Base-by-base conservation (phyloP, 2,329 filamentous ascomycete genomes). In the Botrytis hyacinthi region DNA sequence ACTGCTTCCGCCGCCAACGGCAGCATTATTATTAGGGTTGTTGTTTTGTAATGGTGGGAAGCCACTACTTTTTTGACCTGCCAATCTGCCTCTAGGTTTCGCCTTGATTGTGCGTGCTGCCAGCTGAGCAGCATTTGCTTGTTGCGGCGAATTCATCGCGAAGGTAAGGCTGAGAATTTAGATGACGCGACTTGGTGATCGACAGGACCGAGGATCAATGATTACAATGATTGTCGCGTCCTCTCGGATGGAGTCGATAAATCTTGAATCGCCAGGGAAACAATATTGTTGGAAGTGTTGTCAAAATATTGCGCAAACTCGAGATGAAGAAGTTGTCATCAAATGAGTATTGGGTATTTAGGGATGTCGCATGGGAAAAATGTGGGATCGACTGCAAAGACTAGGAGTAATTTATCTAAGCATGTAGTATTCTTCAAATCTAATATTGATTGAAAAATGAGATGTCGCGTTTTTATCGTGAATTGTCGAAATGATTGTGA, bases 91-190 rank as follows among this genome's bases (percentile, higher is more conserved):
- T 68, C 75, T 78, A 26, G 74, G 75, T 51, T 75, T 74, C 29
- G 73, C 73, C 68, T 79, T 81, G 73, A 81, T 79, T 54, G 75
- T 79, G 68, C 80, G 76, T 2, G 76, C 72, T 40, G 80, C 80
- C 66, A 81, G 68, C 70, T 81, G 80, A 63, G 80, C 80, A 44
- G 80, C 80, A 70, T 78, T 81, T 32, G 79, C 80, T 69, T 78
- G 77, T 71, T 73, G 75, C 59, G 78, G 72, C 29, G 66, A 44
- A 63, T 79, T 77, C 77, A 79, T 78, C 60, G 69, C 75, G 73
- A 73, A 29, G 35, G 44, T 57, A 42, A 22, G 35, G 54, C 22
- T 42, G 22, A 22, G 46, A 59, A 29, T 68, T 29, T 12, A 26
- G 57, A 29, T 67, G 70, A 54, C 66, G 48, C 66, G 66, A 42